Conservation (phyloP, 305 asterid species). For the Striga hermonthica region DNA sequence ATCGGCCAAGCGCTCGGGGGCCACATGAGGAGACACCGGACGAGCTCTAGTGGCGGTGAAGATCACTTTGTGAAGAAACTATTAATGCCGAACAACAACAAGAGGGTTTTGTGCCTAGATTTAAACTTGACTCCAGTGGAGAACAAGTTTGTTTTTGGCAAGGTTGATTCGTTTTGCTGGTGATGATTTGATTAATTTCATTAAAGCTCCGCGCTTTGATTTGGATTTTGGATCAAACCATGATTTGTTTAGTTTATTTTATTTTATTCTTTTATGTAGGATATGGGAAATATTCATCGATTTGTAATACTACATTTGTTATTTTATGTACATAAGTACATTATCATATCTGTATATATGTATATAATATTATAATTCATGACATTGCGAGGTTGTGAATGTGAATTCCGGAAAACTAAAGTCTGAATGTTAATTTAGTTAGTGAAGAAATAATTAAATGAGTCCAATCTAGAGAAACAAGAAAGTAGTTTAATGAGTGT, state of each 20-base stretch:
- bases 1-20: slow-evolving; percentile 63
- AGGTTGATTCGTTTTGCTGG: slow-evolving; percentile 25
- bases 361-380: too few relatives aligned
- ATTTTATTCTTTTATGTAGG: slow-evolving; percentile 7
- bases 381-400: too few relatives aligned
- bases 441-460: too few relatives aligned
- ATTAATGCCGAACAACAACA: slow-evolving; percentile 29
- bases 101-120: slow-evolving; percentile 42
- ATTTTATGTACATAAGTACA: too few relatives aligned
- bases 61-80: slow-evolving; percentile 35
- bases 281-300: not conserved
- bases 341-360: too few relatives aligned
- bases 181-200: slow-evolving; percentile 34
- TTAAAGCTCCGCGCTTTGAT: not conserved
- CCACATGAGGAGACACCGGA: slow-evolving; percentile 56
- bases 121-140: slow-evolving; percentile 55
- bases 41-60: not conserved
- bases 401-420: too few relatives aligned
- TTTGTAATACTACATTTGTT: too few relatives aligned
- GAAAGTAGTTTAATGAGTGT: too few relatives aligned
- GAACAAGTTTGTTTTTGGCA: slow-evolving; percentile 41
- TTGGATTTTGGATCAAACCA: not conserved
- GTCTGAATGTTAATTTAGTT: too few relatives aligned
- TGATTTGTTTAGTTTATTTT: slow-evolving; percentile 32
- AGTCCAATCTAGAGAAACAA: too few relatives aligned